These are phyloP conservation scores for Dictyophora rubrovolvata DNA, from an alignment of 768 basidiomycete genomes.

Conservation along the genomic window DNA sequence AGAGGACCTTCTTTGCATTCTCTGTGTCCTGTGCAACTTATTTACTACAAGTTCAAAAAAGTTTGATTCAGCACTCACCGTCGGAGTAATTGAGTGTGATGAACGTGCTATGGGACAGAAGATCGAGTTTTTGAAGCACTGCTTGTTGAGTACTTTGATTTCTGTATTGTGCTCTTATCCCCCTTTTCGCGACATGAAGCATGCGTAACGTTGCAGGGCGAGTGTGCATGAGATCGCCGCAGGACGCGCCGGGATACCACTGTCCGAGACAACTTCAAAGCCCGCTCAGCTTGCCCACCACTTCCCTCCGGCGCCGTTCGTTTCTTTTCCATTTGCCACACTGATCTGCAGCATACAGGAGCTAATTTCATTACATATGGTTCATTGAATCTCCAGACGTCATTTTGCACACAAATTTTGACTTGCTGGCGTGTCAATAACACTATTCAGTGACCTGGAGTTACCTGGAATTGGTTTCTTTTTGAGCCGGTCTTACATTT, in stretches of 20 bases:
- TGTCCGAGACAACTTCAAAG: too few relatives aligned
- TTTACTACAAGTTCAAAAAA: not conserved
- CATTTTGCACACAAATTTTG: not conserved
- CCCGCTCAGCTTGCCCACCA: not conserved
- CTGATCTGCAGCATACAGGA: not conserved
- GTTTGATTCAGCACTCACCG: not conserved
- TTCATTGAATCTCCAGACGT: not conserved
- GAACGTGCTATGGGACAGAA: not conserved
- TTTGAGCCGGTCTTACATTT: not conserved
- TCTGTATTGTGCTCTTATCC: not conserved
- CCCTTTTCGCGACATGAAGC: not conserved
- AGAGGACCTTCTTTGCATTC: slow-evolving; percentile 21
- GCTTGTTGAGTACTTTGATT: not conserved
- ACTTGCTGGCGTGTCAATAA: not conserved
- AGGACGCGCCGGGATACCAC: not conserved
- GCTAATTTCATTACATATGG: not conserved
- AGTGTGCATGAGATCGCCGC: not conserved
- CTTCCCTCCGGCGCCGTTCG: not conserved
- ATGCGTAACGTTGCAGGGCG: not conserved
- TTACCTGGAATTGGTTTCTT: not conserved
- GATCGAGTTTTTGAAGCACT: not conserved
- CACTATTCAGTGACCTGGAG: not conserved
- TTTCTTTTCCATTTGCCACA: not conserved
- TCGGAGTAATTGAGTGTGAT: not conserved
- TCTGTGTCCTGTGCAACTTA: not conserved